Conservation (phyloP, 768 basidiomycete genomes). For the Mycena epipterygia region DNA sequence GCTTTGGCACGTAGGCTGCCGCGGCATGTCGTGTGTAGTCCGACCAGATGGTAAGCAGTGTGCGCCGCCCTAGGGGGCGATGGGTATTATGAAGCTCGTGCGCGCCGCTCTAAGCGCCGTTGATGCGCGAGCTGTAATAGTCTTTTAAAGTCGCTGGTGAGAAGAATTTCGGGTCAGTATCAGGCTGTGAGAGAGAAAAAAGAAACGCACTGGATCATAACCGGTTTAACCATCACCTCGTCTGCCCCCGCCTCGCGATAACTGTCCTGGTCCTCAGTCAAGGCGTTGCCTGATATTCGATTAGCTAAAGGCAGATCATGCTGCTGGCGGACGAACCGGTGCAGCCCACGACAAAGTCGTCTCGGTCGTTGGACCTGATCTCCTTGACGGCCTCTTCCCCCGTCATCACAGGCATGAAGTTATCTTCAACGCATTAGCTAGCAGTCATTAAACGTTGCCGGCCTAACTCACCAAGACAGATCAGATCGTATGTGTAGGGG, state of each 20-base stretch:
- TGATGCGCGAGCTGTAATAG: slow-evolving; percentile 32
- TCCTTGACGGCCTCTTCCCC: slow-evolving; percentile 52
- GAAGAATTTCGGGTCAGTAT: background rate
- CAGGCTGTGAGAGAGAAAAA: background rate
- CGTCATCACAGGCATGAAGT: slow-evolving; percentile 50
- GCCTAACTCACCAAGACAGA: too few species aligned
- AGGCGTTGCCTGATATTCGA: slow-evolving; percentile 30
- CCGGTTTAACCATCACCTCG: slow-evolving; percentile 40
- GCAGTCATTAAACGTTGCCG: too few species aligned
- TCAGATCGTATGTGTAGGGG: slow-evolving; percentile 46
- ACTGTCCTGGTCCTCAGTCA: slow-evolving; percentile 48
- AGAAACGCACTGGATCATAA: slow-evolving; percentile 38
- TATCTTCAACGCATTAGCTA: too few species aligned
- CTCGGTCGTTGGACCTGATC: slow-evolving; percentile 45
- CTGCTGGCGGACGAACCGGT: slow-evolving; percentile 22
- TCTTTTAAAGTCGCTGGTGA: slow-evolving; percentile 32
- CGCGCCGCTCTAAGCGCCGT: slow-evolving; percentile 24
- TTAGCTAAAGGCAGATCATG: slow-evolving; percentile 1
- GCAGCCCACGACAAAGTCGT: slow-evolving; percentile 50
- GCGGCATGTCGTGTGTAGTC: background rate
- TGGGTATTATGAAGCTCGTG: slow-evolving; percentile 10
- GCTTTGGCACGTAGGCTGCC: background rate
- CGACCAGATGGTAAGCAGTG: background rate
- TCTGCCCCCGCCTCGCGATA: slow-evolving; percentile 43
- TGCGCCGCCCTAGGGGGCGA: background rate